Percentiles rank a stretch among this genome's conserved stretches.
Conservation (phyloP, 1,139 yeast species). For the Nakaseomyces glabratus region DNA sequence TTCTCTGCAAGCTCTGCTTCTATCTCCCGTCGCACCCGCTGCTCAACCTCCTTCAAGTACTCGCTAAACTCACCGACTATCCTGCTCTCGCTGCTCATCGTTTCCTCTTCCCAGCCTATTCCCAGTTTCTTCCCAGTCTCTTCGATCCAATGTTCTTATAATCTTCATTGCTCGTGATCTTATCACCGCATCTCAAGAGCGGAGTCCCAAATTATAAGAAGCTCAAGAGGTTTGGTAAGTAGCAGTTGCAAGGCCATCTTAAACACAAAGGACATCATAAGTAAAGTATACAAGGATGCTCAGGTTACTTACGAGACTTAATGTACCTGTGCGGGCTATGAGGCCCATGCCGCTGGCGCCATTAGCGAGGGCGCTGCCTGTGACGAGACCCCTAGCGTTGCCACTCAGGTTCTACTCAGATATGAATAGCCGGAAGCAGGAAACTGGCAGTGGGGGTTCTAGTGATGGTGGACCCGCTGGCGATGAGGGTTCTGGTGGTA, state of each 20-base stretch:
- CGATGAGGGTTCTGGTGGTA: not conserved
- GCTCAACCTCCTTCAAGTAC: conserved; percentile 4
- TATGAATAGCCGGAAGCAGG: not conserved
- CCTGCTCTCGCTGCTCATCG: not conserved
- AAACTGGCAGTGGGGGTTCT: not conserved
- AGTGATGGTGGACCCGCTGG: not conserved
- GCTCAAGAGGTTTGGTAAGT: too few species aligned
- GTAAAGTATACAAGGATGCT: too few species aligned
- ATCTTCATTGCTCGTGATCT: too few species aligned
- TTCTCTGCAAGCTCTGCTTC: conserved; percentile 1
- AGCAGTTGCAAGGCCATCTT: too few species aligned
- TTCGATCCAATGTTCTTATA: too few species aligned
- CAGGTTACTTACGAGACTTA: too few species aligned
- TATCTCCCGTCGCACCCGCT: conserved; percentile 3
- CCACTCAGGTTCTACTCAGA: not conserved
- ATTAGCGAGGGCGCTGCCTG: not conserved
- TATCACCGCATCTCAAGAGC: too few species aligned
- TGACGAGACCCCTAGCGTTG: not conserved
- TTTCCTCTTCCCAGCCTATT: too few species aligned
- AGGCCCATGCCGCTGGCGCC: not conserved
- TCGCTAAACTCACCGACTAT: conserved; percentile 1
- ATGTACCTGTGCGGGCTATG: too few species aligned
- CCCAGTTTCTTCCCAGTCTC: too few species aligned
- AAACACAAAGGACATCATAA: too few species aligned
- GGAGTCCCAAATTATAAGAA: too few species aligned